A percentile compares a stretch with the other conserved stretches of the same genome.
Conservation (phyloP, 495 filamentous ascomycete genomes). For the Annulohypoxylon moriforme region DNA sequence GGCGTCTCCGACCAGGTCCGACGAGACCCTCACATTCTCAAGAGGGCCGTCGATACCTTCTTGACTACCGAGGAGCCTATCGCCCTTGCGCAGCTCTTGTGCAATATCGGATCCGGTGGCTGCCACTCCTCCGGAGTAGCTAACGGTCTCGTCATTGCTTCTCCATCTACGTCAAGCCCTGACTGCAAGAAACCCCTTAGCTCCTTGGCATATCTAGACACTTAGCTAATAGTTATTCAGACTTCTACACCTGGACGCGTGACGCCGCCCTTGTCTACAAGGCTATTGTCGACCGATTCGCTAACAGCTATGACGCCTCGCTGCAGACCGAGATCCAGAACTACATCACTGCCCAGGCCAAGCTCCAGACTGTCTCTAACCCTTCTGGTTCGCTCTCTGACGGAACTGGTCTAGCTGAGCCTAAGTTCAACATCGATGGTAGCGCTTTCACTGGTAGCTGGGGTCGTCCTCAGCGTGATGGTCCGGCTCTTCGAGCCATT, state of each 20-base stretch:
- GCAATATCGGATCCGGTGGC: conserved; percentile 70
- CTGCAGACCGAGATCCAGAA: conserved; percentile 67
- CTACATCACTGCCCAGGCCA: conserved; percentile 68
- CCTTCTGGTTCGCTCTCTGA: conserved; percentile 66
- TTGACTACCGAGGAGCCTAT: conserved; percentile 65
- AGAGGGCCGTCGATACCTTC: conserved; percentile 64
- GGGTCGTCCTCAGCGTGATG: conserved; percentile 79
- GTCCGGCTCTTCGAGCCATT: conserved; percentile 75
- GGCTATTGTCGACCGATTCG: conserved; percentile 68
- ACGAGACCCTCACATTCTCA: conserved; percentile 55
- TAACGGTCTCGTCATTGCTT: conserved; percentile 70
- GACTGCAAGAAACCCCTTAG: conserved; percentile 63
- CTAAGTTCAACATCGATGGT: conserved; percentile 70
- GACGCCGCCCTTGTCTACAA: conserved; percentile 75
- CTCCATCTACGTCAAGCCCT: conserved; percentile 66
- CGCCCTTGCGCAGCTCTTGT: conserved; percentile 63
- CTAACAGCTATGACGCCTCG: conserved; percentile 60
- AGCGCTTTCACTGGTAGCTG: conserved; percentile 71
- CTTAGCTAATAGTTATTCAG: conserved; percentile 44
- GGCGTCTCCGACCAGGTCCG: conserved; percentile 42
- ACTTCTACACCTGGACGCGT: conserved; percentile 77
- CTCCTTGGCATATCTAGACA: not conserved
- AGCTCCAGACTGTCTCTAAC: conserved; percentile 69
- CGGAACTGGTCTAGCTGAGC: conserved; percentile 67
- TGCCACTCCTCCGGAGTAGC: conserved; percentile 58